Percentiles rank a stretch among this genome's conserved stretches.
These are phyloP conservation scores for Barnettozyma hawaiiensis DNA, from an alignment of 1,139 yeast genomes.

Conservation along the genomic window DNA sequence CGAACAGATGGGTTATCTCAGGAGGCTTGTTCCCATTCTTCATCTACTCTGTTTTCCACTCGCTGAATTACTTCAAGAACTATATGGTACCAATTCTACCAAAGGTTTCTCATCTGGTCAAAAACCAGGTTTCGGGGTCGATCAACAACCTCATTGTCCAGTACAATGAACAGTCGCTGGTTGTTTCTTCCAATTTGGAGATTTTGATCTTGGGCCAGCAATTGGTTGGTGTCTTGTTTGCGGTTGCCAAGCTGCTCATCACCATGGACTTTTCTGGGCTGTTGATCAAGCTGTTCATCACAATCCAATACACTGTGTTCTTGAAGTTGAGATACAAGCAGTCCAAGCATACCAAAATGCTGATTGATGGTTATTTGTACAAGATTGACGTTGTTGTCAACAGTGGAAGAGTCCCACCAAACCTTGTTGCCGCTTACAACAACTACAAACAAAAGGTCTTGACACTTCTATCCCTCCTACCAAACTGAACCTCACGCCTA, in stretches of 20 bases:
- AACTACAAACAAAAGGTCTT: conserved; percentile 38
- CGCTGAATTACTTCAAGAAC: conserved; percentile 60
- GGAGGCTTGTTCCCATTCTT: conserved; percentile 48
- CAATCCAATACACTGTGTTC: conserved; percentile 48
- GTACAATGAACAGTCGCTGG: conserved; percentile 67
- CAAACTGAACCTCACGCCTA: too few species aligned
- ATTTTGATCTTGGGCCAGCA: conserved; percentile 50
- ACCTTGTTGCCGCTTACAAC: conserved; percentile 53
- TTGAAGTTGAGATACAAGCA: conserved; percentile 75
- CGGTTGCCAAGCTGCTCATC: conserved; percentile 30
- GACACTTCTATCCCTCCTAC: conserved; percentile 9
- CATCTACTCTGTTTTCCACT: conserved; percentile 69
- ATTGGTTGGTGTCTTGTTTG: conserved; percentile 34
- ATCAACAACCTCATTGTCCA: conserved; percentile 53
- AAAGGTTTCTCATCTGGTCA: conserved; percentile 39
- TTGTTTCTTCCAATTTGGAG: conserved; percentile 69
- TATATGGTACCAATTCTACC: conserved; percentile 53
- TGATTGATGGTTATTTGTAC: conserved; percentile 62
- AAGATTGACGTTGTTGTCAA: conserved; percentile 57
- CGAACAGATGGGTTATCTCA: conserved; percentile 47
- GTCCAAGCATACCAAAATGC: conserved; percentile 68
- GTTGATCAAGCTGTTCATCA: conserved; percentile 51
- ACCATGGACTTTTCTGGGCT: conserved; percentile 47
- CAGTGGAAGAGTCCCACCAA: conserved; percentile 54
- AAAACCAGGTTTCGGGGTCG: conserved; percentile 31